Evolutionary conservation across 2,329 filamentous ascomycete species (phyloP), one percentile per base, ranked within the genome.

Genomic region (Phialophora tarda): DNA sequence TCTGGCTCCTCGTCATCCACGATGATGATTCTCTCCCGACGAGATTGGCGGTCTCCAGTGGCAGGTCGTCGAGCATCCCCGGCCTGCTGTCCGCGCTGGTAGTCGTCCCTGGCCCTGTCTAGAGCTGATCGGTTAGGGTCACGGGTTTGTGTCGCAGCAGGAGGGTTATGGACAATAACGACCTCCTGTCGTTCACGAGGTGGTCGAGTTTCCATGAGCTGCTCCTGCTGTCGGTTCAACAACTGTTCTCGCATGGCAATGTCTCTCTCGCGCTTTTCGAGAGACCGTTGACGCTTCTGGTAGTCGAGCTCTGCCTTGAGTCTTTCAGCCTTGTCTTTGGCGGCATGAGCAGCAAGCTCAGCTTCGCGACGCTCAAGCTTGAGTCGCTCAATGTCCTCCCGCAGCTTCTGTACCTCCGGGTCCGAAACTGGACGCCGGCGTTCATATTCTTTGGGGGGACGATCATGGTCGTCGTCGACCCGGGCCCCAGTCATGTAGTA

Each of bases 31-130:
- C 65, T 70, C 23, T 68, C 58, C 28, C 64, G 54, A 12, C 65
- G 65, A 23, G 64, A 21, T 21, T 62, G 63, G 53, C 63, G 59
- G 7, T 68, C 65, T 10, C 30, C 59, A 23, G 63, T 57, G 24
- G 14, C 57, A 23, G 62, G 54, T 51, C 62, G 62, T 57, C 44
- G 58, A 23, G 54, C 58, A 17, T 63, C 67, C 38, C 57, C 59
- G 41, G 30, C 48, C 32, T 54, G 57, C 50, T 62, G 55, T 10
- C 14, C 47, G 44, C 55, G 68, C 17, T 53, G 54, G 54, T 58
- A 71, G 54, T 71, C 69, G 24, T 55, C 59, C 14, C 63, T 59
- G n/a, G 69, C 69, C 21, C 63, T 63, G 50, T 68, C 66, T 50
- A 69, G 59, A 17, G 69, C 67, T 30, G 65, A 67, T 10, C 62